Percentiles rank a stretch among this genome's conserved stretches.
These are phyloP conservation scores for Neocatenulostroma microsporum DNA, from an alignment of 2,329 filamentous ascomycete genomes.

Conservation along the genomic window DNA sequence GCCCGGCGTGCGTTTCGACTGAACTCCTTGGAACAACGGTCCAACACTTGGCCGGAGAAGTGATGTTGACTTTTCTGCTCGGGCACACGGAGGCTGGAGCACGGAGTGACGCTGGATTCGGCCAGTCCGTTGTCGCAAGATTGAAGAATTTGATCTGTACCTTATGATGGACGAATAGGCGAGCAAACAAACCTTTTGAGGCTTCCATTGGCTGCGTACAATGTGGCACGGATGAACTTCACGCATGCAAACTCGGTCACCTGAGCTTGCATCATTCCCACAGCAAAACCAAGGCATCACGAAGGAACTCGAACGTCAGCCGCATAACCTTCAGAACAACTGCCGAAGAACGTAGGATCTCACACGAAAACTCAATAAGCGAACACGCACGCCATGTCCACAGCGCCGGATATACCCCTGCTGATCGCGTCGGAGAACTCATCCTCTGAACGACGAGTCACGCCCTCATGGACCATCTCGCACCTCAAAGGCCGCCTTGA, in stretches of 20 bases:
- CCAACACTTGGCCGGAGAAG: background rate
- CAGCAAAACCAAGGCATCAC: background rate
- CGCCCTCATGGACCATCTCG: constrained; percentile 81
- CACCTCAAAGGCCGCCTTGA: constrained; percentile 83
- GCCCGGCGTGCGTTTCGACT: constrained; percentile 10
- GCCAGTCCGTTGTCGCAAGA: too few species aligned
- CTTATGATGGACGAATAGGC: background rate
- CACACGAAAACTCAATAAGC: background rate
- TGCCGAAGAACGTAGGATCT: background rate
- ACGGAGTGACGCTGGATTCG: too few species aligned
- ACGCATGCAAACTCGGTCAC: background rate
- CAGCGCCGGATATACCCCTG: constrained; percentile 66
- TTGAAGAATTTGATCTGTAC: background rate
- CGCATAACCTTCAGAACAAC: background rate
- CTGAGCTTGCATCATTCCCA: background rate
- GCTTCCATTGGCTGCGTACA: constrained; percentile 5
- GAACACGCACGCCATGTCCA: constrained; percentile 14
- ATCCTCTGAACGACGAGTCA: constrained; percentile 81
- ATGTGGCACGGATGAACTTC: constrained; percentile 3
- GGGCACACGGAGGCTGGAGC: too few species aligned
- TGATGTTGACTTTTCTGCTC: background rate
- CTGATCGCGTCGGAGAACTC: constrained; percentile 67
- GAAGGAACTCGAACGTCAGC: background rate
- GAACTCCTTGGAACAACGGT: background rate
- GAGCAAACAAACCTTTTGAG: background rate